phyloP scores from a whole-genome alignment of 2,329 filamentous ascomycete genomes.

The Fusarium verticillioides region DNA sequence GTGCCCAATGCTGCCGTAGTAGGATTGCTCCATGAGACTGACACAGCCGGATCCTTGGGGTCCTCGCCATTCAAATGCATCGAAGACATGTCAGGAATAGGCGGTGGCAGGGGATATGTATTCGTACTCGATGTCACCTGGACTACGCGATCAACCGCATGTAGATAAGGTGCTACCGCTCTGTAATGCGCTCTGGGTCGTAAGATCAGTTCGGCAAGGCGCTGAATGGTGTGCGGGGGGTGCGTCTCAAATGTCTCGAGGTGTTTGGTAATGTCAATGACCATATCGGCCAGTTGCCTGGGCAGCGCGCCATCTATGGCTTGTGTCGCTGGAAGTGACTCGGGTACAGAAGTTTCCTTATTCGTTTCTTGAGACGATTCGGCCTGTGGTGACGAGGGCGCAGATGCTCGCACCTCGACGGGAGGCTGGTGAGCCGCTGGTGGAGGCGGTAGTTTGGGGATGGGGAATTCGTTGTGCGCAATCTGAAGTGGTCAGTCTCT shows the following conservation, averaged over 20 bases:
- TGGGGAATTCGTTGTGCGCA: conserved; percentile 78
- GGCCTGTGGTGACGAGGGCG: conserved; percentile 56
- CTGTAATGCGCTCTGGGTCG: conserved; percentile 82
- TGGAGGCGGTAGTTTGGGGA: conserved; percentile 67
- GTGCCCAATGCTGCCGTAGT: conserved; percentile 71
- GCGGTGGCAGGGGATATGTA: conserved; percentile 83
- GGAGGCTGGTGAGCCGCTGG: conserved; percentile 53
- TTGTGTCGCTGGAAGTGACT: conserved; percentile 50
- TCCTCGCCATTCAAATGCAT: conserved; percentile 72
- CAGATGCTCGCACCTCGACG: conserved; percentile 57
- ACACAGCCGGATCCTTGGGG: conserved; percentile 50
- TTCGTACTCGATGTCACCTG: conserved; percentile 86
- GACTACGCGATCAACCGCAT: conserved; percentile 89
- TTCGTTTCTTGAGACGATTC: conserved; percentile 67
- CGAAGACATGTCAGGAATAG: conserved; percentile 67
- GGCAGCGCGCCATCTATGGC: conserved; percentile 64
- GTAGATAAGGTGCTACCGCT: conserved; percentile 84
- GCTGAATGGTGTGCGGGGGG: conserved; percentile 93
- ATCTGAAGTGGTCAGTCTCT: conserved; percentile 64
- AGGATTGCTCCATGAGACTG: conserved; percentile 60
- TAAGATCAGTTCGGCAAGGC: conserved; percentile 87
- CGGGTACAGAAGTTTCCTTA: conserved; percentile 73
- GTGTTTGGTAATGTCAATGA: conserved; percentile 69
- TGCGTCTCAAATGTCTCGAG: conserved; percentile 76
- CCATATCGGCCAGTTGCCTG: conserved; percentile 70